Evolutionary conservation across 805 yeast species (phyloP).

Genomic region (Sugiyamaella lignohabitans): DNA sequence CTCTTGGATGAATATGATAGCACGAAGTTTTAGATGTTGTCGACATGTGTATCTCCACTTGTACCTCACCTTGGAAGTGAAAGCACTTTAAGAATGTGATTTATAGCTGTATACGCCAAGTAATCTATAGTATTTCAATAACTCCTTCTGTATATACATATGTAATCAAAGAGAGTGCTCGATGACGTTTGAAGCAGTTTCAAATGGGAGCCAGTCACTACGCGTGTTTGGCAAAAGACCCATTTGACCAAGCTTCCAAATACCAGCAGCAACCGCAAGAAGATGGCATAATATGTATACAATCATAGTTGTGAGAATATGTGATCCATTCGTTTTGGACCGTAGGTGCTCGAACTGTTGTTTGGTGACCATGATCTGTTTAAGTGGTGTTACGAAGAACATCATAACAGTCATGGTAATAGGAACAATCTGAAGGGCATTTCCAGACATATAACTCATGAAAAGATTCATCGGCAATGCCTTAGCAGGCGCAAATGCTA

Average conservation of each 20-base stretch:
- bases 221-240: conserved; percentile 82
- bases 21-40: conserved; percentile 1
- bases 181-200: conserved; percentile 35
- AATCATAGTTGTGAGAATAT: conserved; percentile 38
- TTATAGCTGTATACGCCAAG: too few species aligned
- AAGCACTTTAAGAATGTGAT: too few species aligned
- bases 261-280: conserved; percentile 61
- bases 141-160: too few species aligned
- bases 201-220: conserved; percentile 94
- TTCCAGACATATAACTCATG: conserved; percentile 92
- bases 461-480: conserved; percentile 81
- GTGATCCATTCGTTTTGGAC: conserved; percentile 24
- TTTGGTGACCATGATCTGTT: conserved; percentile 56
- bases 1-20: conserved; percentile 21
- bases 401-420: conserved; percentile 84
- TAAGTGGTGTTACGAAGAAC: conserved; percentile 62
- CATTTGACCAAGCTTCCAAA: conserved; percentile 81
- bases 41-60: too few species aligned
- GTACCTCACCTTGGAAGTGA: too few species aligned
- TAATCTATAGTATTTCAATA: too few species aligned
- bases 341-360: conserved; percentile 42
- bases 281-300: conserved; percentile 44
- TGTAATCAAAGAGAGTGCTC: conserved; percentile 4
- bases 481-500: conserved; percentile 77
- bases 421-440: conserved; percentile 81